phyloP scores from a whole-genome alignment of 495 filamentous ascomycete species.

The Bryoglossum gracile region DNA sequence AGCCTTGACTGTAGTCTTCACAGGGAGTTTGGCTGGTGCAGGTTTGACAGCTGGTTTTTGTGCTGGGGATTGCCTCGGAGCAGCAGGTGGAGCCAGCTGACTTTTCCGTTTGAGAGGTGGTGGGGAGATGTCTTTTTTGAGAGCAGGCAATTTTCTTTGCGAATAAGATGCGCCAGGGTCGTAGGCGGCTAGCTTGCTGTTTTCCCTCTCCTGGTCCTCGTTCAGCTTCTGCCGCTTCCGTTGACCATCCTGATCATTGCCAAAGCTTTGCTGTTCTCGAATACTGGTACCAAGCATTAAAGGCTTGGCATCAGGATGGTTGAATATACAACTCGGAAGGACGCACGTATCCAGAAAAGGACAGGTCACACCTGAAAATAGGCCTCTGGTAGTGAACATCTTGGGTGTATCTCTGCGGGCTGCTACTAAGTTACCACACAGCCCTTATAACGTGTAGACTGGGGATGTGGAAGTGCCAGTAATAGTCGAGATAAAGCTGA shows the following conservation, averaged over 20 bases:
- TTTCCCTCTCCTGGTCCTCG: neutral
- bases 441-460: too few species aligned
- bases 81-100: neutral
- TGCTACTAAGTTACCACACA: too few species aligned
- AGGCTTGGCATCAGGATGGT: slow-evolving; percentile 6
- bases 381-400: slow-evolving; percentile 25
- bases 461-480: too few species aligned
- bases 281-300: neutral
- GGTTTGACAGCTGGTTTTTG: neutral
- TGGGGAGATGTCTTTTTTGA: slow-evolving; percentile 33
- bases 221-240: slow-evolving; percentile 17
- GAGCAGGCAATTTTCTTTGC: slow-evolving; percentile 3
- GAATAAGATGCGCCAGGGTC: neutral
- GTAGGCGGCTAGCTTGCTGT: neutral
- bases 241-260: slow-evolving; percentile 5
- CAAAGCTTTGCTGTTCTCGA: neutral
- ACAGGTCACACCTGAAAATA: slow-evolving; percentile 24
- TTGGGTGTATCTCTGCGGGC: too few species aligned
- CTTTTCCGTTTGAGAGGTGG: slow-evolving; percentile 30
- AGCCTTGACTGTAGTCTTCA: slow-evolving; percentile 2
- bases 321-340: slow-evolving; percentile 23
- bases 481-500: too few species aligned
- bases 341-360: slow-evolving; percentile 20
- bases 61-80: neutral
- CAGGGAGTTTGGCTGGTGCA: slow-evolving; percentile 7